Percentiles rank a stretch among this genome's conserved stretches.
These are phyloP conservation scores for Davidsoniella australis DNA, from an alignment of 2,329 filamentous ascomycete genomes.

Conservation along the genomic window DNA sequence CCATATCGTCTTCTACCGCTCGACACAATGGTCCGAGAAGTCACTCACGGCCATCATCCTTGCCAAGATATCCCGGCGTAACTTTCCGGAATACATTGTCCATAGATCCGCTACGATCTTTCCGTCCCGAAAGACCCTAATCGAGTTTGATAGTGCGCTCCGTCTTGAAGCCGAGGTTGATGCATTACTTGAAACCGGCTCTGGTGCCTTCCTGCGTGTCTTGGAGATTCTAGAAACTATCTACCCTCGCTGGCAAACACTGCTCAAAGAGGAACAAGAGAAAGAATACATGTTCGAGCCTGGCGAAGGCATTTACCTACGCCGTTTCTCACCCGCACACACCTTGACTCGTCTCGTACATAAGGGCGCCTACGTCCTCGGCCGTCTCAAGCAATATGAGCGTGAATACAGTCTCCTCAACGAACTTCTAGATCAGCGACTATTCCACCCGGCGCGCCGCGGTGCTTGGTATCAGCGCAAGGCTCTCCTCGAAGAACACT, in stretches of 20 bases:
- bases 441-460: slow-evolving; percentile 72
- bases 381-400: slow-evolving; percentile 63
- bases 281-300: slow-evolving; percentile 62
- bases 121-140: slow-evolving; percentile 49
- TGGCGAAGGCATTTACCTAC: slow-evolving; percentile 75
- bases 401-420: slow-evolving; percentile 58
- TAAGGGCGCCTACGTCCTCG: slow-evolving; percentile 65
- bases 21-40: slow-evolving; percentile 94
- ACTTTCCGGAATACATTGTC: slow-evolving; percentile 82
- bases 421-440: slow-evolving; percentile 60
- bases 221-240: slow-evolving; percentile 56
- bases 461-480: slow-evolving; percentile 94
- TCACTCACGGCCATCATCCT: slow-evolving; percentile 89
- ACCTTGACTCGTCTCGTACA: slow-evolving; percentile 87
- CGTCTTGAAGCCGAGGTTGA: slow-evolving; percentile 70
- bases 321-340: slow-evolving; percentile 79
- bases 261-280: slow-evolving; percentile 65
- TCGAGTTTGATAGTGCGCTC: slow-evolving; percentile 82
- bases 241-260: slow-evolving; percentile 60
- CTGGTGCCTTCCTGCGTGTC: slow-evolving; percentile 49
- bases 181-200: slow-evolving; percentile 62
- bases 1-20: slow-evolving; percentile 89
- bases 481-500: slow-evolving; percentile 85
- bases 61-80: slow-evolving; percentile 70
- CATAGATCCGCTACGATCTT: slow-evolving; percentile 85